Percentiles rank a stretch among this genome's conserved stretches.
These are phyloP conservation scores for Ascochyta viciae-villosae DNA, from an alignment of 2,329 filamentous ascomycete species.

Conservation along the genomic window DNA sequence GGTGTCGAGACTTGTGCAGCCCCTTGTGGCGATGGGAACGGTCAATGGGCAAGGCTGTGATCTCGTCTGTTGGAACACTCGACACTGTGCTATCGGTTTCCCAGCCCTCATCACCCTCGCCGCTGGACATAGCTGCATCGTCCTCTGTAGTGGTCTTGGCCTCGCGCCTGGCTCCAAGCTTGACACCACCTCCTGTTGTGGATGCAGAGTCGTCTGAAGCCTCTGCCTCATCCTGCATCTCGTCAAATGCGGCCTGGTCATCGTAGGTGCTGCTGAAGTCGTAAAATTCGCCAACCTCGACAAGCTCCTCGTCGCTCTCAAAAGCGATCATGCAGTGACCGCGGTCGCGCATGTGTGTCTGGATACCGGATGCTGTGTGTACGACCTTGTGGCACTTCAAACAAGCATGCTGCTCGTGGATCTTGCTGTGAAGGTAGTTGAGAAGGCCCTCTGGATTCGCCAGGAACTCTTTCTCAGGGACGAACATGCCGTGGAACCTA, in stretches of 20 bases:
- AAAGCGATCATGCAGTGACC: conserved; percentile 98
- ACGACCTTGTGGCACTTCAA: conserved; percentile 86
- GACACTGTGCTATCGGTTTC: conserved; percentile 92
- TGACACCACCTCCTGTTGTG: conserved; percentile 65
- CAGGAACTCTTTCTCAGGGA: conserved; percentile 86
- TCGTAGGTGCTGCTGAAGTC: conserved; percentile 97
- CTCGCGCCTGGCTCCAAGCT: conserved; percentile 69
- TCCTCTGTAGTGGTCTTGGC: conserved; percentile 49
- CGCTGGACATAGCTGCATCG: conserved; percentile 50
- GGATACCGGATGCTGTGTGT: conserved; percentile 77
- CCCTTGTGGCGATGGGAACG: conserved; percentile 75
- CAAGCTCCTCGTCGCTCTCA: conserved; percentile 83
- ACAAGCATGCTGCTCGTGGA: conserved; percentile 82
- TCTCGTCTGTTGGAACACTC: conserved; percentile 83
- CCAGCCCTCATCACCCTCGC: conserved; percentile 81
- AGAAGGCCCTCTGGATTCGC: conserved; percentile 83
- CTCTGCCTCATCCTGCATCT: conserved; percentile 53
- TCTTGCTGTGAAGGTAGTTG: conserved; percentile 77
- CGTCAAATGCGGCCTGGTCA: conserved; percentile 71
- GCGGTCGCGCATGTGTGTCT: conserved; percentile 97
- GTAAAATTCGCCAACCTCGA: conserved; percentile 95
- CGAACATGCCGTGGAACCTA: conserved; percentile 91
- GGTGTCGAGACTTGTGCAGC: conserved; percentile 75
- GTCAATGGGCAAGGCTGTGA: conserved; percentile 80
- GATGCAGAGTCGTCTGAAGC: conserved; percentile 56